These are phyloP conservation scores for Silybum marianum DNA, from an alignment of 129 eudicot genomes.

Conservation along the genomic window DNA sequence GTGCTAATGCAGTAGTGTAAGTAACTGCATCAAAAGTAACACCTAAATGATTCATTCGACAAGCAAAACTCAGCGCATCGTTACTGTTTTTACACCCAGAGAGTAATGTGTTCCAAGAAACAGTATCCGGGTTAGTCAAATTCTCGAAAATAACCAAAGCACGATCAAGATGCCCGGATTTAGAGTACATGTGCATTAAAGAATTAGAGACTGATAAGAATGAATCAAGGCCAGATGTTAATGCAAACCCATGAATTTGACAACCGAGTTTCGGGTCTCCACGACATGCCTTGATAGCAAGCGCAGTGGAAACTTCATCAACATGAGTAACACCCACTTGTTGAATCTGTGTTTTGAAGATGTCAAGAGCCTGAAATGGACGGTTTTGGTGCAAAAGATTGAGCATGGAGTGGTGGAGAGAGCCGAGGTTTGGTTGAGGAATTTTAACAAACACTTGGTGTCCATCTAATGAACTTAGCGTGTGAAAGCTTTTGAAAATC, in stretches of 20 bases:
- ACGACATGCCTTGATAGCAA: slow-evolving; percentile 80
- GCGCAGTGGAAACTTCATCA: slow-evolving; percentile 60
- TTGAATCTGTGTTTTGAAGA: slow-evolving; percentile 55
- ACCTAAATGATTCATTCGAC: slow-evolving; percentile 59
- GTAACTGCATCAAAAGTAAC: slow-evolving; percentile 73
- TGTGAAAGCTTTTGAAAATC: slow-evolving; percentile 24
- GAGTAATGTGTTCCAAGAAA: slow-evolving; percentile 78
- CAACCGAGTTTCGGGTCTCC: slow-evolving; percentile 55
- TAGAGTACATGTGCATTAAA: slow-evolving; percentile 81
- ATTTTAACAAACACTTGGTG: slow-evolving; percentile 66
- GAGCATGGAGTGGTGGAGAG: slow-evolving; percentile 58
- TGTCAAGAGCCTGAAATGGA: slow-evolving; percentile 49
- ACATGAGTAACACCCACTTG: slow-evolving; percentile 42
- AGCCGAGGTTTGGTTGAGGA: slow-evolving; percentile 42
- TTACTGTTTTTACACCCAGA: slow-evolving; percentile 54
- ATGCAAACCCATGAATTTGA: slow-evolving; percentile 70
- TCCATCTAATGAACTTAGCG: slow-evolving; percentile 33
- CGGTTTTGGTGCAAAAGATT: slow-evolving; percentile 44
- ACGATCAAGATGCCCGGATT: slow-evolving; percentile 43
- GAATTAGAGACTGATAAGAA: slow-evolving; percentile 64
- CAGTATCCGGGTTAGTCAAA: slow-evolving; percentile 55
- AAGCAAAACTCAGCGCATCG: slow-evolving; percentile 58
- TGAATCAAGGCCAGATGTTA: slow-evolving; percentile 54
- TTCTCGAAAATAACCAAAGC: slow-evolving; percentile 53
- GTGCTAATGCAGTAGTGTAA: slow-evolving; percentile 61